phyloP scores from a whole-genome alignment of 257 asterid genomes.

The Coffea canephora region DNA sequence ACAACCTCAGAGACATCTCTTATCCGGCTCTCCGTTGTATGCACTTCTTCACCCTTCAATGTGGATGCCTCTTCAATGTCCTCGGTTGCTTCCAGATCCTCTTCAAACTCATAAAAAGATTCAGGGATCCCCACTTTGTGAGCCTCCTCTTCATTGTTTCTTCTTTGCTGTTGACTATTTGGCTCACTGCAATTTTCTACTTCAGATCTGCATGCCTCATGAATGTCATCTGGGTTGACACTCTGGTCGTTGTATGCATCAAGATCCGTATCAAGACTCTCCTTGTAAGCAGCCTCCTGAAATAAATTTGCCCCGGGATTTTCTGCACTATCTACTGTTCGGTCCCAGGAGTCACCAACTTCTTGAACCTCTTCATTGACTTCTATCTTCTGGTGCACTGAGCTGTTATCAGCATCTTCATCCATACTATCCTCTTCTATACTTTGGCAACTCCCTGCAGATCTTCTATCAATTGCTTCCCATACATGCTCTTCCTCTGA shows the following conservation, averaged over 20 bases:
- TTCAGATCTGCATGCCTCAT: constrained; percentile 33
- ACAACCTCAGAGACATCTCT: constrained; percentile 27
- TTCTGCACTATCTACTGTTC: constrained; percentile 26
- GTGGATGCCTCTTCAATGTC: constrained; percentile 23
- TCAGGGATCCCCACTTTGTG: constrained; percentile 18
- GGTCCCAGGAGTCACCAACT: constrained; percentile 3
- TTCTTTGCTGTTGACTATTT: constrained; percentile 16
- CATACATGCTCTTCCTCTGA: constrained; percentile 25
- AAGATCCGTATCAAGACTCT: constrained; percentile 33
- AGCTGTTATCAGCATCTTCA: constrained; percentile 27
- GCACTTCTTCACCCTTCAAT: constrained; percentile 29
- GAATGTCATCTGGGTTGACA: constrained; percentile 27
- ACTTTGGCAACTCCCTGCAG: constrained; percentile 18
- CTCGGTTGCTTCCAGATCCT: constrained; percentile 31
- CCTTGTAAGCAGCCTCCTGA: constrained; percentile 35
- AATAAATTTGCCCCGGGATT: constrained; percentile 24
- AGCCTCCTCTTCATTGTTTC: constrained; percentile 9
- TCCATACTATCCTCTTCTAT: constrained; percentile 27
- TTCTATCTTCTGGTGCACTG: constrained; percentile 30
- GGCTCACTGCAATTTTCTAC: constrained; percentile 28
- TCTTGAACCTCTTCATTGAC: constrained; percentile 9
- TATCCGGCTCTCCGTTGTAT: constrained; percentile 15
- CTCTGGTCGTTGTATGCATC: constrained; percentile 28
- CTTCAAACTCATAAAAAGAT: constrained; percentile 27
- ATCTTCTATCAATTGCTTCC: constrained; percentile 15